phyloP scores from a whole-genome alignment of 352 stramenopile genomes.

The Globisporangium alternatum region DNA sequence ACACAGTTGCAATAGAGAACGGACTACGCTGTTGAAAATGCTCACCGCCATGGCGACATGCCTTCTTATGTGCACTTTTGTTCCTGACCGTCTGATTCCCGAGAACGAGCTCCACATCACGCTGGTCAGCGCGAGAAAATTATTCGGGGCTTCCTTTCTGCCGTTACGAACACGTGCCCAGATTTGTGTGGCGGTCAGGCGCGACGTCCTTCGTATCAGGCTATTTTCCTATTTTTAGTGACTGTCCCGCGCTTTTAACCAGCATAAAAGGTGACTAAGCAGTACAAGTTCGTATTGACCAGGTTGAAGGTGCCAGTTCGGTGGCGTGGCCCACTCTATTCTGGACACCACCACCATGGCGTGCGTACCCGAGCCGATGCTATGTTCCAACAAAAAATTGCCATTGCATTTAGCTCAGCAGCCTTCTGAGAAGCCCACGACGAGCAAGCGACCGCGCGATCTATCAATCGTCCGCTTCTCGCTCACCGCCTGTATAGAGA shows the following conservation, averaged over 20 bases:
- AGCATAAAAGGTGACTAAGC: not conserved
- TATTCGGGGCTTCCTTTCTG: slow-evolving; percentile 2
- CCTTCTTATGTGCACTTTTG: not conserved
- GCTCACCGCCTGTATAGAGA: slow-evolving; percentile 4
- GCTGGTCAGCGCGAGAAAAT: slow-evolving; percentile 1
- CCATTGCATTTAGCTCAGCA: not conserved
- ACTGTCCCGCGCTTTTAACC: not conserved
- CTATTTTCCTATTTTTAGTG: not conserved
- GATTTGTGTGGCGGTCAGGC: not conserved
- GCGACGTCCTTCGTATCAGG: not conserved
- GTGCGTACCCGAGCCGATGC: not conserved
- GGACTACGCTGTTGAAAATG: not conserved
- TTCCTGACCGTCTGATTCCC: slow-evolving; percentile 7
- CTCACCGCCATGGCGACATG: no score
- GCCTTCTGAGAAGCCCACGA: not conserved
- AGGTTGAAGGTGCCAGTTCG: slow-evolving; percentile 11
- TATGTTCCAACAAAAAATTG: slow-evolving; percentile 4
- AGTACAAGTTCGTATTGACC: no score
- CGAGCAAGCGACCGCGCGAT: slow-evolving; percentile 7
- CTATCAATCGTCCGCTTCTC: not conserved
- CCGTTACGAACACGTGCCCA: not conserved
- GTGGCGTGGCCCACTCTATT: slow-evolving; percentile 10
- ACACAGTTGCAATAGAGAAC: not conserved
- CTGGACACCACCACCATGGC: not conserved
- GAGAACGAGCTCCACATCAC: not conserved